Base-by-base conservation (phyloP, 2,329 filamentous ascomycete genomes). In the Fusarium camptoceras region DNA sequence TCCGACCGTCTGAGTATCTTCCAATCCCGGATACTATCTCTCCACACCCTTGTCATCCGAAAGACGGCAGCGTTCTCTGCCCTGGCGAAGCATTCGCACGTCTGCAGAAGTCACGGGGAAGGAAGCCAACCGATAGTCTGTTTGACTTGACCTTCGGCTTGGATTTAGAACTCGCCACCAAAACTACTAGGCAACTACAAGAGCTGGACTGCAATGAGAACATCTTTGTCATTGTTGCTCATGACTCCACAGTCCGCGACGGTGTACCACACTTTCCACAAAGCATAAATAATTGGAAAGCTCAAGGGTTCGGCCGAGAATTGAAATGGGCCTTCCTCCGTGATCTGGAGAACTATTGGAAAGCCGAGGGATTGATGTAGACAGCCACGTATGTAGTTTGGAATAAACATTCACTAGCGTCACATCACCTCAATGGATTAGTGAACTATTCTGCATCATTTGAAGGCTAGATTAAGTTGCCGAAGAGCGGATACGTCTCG, bases 1-100 rank as follows among this genome's bases (percentile, higher is more conserved):
- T 82, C 14, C 73, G 81, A 2, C 81, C 81, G 0, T 80, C 79
- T 0, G 48, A 66, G 41, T 76, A 78, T 59, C 59, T 78, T 0
- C 79, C 79, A 2, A 48, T 83, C 6, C 81, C 81, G 2, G 54
- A 71, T 4, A 55, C 48, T 2, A 78, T 80, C 34, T 28, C 43
- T 0, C 71, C 71, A 47, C 75, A 74, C 14, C 72, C 72, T 9
- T 73, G 71, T 7, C 59, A 64, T 34, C 59, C 66, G 3, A 10
- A 46, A 4, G 31, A 48, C 3, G 50, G 54, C 1, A 48, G 55
- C 1, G 39, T 55, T 3, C 49, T 73, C 15, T 73, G 71, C 7
- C 71, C 71, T 0, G 71, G 71, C 6, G 71, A 72, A 41, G 61
- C 61, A 5, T 73, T 73, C 11, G 55, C 48, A 3, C 46, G 49